Conservation (phyloP, 805 yeast genomes). For the Myxozyma sirexii region DNA sequence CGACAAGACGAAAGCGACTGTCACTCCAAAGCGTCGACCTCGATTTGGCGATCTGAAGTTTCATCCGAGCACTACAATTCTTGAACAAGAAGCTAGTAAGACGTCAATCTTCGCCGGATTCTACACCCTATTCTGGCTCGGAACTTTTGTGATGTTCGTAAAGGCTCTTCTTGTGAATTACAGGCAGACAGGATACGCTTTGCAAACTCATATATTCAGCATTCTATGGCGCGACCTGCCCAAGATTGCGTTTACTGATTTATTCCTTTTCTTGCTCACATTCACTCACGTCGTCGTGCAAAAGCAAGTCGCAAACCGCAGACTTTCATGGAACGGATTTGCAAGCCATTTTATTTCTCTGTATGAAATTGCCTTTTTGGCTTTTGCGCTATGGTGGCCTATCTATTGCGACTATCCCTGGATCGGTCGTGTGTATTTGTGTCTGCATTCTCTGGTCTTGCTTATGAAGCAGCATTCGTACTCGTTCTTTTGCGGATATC, state of each 20-base stretch:
- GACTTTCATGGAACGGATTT: conserved; percentile 58
- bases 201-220: conserved; percentile 57
- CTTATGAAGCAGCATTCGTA: conserved; percentile 96
- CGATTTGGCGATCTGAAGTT: conserved; percentile 60
- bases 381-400: conserved; percentile 59
- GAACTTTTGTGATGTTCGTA: conserved; percentile 57
- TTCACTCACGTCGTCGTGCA: conserved; percentile 69
- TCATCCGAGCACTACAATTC: conserved; percentile 49
- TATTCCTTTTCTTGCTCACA: conserved; percentile 68
- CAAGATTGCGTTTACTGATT: conserved; percentile 73
- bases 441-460: conserved; percentile 81
- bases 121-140: conserved; percentile 78
- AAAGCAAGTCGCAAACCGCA: conserved; percentile 49
- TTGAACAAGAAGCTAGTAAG: conserved; percentile 55
- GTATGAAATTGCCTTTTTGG: conserved; percentile 58
- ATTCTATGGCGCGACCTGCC: conserved; percentile 63
- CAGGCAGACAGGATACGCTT: conserved; percentile 48
- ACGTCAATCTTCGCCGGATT: conserved; percentile 66
- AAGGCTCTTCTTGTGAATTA: conserved; percentile 60
- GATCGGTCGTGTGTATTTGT: conserved; percentile 85
- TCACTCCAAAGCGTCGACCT: conserved; percentile 45
- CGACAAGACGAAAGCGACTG: neutral
- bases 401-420: conserved; percentile 68
- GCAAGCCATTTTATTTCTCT: conserved; percentile 69
- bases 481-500: conserved; percentile 87